Base-by-base conservation (phyloP, 371 early-diverging fungal species). In the Mucor piriformis region DNA sequence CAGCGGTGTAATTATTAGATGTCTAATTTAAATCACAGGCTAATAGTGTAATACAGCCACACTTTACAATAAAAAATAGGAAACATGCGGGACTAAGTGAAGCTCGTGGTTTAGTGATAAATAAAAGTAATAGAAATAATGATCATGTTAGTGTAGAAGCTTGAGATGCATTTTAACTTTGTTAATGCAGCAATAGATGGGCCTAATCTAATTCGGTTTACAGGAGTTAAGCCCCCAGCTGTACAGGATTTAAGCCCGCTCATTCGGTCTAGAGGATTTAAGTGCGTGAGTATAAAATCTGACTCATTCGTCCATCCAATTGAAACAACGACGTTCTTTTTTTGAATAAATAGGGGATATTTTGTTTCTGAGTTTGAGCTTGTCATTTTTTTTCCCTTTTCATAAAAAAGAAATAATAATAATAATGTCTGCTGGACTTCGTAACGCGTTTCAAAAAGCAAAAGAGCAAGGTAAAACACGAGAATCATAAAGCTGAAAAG, bases 391-490 rank as follows among this genome's bases (percentile, higher is more conserved):
- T 11, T 43, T 24, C 20, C 21, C 27, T 42, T 49, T 49, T 16
- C 3, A 10, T 24, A 46, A 24, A 46, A 46, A 25, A 24, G 24
- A 42, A 42, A 13, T 32, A 10, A 20, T 16, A 43, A 42, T 23
- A 42, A 27, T 6, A 18, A 80, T 80, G 81, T 73, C 81, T 69
- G 56, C 73, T 60, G 70, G 64, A 60, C 67, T 80, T 54, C 73
- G 71, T 51, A 57, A 74, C 63, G 73, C 77, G 12, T 80, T 80
- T 42, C 54, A 67, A 44, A 64, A 23, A 16, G 77, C 77, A 3
- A 74, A 75, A 61, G 64, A 69, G 40, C 70, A 80, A 67, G 73
- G 81, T 80, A 75, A 54, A 67, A 57, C n/a, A n/a, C n/a, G n/a
- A n/a, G n/a, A n/a, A n/a, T n/a, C n/a, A n/a, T n/a, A n/a, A n/a